Base-by-base conservation (phyloP, 805 yeast species). In the Pichia manshurica region DNA sequence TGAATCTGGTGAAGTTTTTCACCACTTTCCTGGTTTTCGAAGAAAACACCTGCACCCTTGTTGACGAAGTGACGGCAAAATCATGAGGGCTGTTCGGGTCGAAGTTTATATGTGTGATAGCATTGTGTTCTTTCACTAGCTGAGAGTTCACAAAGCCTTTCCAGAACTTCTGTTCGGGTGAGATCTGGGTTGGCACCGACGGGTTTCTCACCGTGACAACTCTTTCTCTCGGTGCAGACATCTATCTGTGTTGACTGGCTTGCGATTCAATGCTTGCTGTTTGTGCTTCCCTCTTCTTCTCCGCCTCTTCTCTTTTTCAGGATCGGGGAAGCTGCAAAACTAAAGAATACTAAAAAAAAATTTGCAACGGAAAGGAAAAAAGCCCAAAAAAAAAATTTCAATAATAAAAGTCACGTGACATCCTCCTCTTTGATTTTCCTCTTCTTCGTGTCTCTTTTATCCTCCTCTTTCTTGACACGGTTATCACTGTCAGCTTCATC, bases 141-240 rank as follows among this genome's bases (percentile, higher is more conserved):
- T 91, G 91, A 3, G 98, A 91, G 54, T 81, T 84, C 44, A 72
- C 67, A 64, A 83, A 90, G 6, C 88, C 86, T 57, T 95, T 74
- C 98, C 98, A 93, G 69, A 86, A 91, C 56, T 95, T 75, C 60
- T 89, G 95, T 56, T 91, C 98, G 1, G 96, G 91, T 0, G 96
- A 87, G 2, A 90, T 82, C 59, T 81, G 84, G 10, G 86, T 81
- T 3, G 96, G 95, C 44, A 87, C 74, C 1, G 86, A 81, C 1
- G 96, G 85, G 52, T 79, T 81, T 61, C 87, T 75, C 28, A 75
- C 77, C 25, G 80, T 82, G 23, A 76, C 72, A 8, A 87, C 75
- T 63, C 87, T 75, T 52, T 80, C 83, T 60, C 77, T 72, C 17
- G 74, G 70, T 5, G 95, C 77, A 0, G 96, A 86, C 97, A 89